phyloP scores from a whole-genome alignment of 805 yeast genomes.

The Metschnikowia kunwiensis region DNA sequence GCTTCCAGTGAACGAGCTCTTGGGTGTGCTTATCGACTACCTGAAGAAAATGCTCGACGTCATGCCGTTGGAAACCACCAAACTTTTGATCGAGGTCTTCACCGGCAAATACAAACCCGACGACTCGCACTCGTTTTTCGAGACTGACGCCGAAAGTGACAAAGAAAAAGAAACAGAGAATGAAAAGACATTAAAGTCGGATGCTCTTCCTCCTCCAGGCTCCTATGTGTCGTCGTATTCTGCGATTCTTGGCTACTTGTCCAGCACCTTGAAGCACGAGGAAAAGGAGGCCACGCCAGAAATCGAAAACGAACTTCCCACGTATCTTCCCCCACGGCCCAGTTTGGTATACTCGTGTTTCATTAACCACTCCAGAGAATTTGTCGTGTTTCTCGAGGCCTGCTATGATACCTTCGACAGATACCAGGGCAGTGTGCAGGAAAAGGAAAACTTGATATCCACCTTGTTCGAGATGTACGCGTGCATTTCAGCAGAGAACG shows the following conservation, averaged over 20 bases:
- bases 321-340: constrained; percentile 91
- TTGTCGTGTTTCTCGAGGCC: constrained; percentile 90
- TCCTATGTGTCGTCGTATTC: constrained; percentile 15
- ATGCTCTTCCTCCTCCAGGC: constrained; percentile 6
- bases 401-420: constrained; percentile 74
- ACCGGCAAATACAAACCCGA: constrained; percentile 74
- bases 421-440: constrained; percentile 68
- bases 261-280: constrained; percentile 8
- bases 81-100: constrained; percentile 77
- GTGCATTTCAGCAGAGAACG: constrained; percentile 44
- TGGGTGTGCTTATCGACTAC: constrained; percentile 64
- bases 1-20: constrained; percentile 69
- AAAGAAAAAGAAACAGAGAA: constrained; percentile 8
- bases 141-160: background rate
- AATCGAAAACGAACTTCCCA: constrained; percentile 37
- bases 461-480: constrained; percentile 83
- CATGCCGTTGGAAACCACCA: constrained; percentile 78
- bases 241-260: constrained; percentile 18
- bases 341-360: constrained; percentile 82
- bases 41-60: constrained; percentile 63
- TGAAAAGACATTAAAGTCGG: constrained; percentile 13
- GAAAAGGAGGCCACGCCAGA: constrained; percentile 2
- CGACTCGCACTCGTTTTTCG: constrained; percentile 12
- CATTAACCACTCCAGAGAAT: constrained; percentile 79
- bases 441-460: constrained; percentile 67